A percentile compares a stretch with the other conserved stretches of the same genome.
Evolutionary conservation across 805 yeast genomes (phyloP).

Genomic region (Brettanomyces naardenensis): DNA sequence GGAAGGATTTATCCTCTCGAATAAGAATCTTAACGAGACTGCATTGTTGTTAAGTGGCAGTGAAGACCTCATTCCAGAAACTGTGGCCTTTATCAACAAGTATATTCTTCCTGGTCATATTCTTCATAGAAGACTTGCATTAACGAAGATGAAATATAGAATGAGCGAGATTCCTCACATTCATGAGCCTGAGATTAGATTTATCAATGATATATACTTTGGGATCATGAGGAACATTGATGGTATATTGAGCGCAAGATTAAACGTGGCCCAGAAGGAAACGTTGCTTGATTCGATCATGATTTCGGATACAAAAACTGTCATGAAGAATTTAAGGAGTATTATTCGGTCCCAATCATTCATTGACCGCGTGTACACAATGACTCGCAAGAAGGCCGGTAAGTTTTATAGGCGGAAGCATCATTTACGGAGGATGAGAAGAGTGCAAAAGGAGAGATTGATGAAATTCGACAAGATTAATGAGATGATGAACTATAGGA

Average conservation of each 20-base stretch:
- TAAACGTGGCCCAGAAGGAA: conserved; percentile 8
- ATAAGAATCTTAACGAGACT: conserved; percentile 20
- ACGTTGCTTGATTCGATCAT: conserved; percentile 7
- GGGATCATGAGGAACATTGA: conserved; percentile 13
- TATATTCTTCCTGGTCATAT: conserved; percentile 20
- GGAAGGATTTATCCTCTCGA: conserved; percentile 22
- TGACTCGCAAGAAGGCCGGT: neutral
- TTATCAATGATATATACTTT: conserved; percentile 7
- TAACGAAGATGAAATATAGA: conserved; percentile 8
- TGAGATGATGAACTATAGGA: neutral
- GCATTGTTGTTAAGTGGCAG: conserved; percentile 18
- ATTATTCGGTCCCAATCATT: neutral
- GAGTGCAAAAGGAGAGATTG: neutral
- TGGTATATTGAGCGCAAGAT: conserved; percentile 6
- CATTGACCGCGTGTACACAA: neutral
- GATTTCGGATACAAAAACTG: conserved; percentile 7
- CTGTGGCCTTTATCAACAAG: conserved; percentile 21
- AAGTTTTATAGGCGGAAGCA: neutral
- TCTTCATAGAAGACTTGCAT: conserved; percentile 3
- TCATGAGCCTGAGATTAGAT: conserved; percentile 4
- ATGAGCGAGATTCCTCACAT: conserved; percentile 7
- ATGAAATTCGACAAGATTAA: neutral
- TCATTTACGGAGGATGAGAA: neutral
- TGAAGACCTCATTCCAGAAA: conserved; percentile 12
- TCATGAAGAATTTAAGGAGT: conserved; percentile 10